Conservation (phyloP, 2,329 filamentous ascomycete genomes). For the Monilinia laxa region DNA sequence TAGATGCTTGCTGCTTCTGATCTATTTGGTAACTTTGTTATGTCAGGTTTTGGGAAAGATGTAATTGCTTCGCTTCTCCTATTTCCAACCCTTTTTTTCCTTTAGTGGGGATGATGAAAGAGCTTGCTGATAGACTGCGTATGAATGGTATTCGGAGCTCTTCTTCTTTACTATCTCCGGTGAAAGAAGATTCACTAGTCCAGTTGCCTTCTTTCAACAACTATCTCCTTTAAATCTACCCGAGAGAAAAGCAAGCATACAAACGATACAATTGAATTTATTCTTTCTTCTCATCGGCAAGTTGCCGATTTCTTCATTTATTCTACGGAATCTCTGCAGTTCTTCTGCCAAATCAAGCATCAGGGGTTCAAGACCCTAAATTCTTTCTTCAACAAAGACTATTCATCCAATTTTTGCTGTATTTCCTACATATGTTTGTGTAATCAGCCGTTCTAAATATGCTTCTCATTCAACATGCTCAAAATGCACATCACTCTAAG, state of each 20-base stretch:
- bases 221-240: background rate
- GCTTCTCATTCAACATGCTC: background rate
- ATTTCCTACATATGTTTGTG: background rate
- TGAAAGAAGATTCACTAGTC: background rate
- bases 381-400: background rate
- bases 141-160: background rate
- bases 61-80: conserved; percentile 4
- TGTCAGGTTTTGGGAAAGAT: background rate
- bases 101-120: background rate
- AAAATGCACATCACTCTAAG: background rate
- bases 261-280: background rate
- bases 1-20: conserved; percentile 10
- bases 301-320: conserved; percentile 10
- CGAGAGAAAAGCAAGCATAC: background rate
- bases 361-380: background rate
- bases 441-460: conserved; percentile 3
- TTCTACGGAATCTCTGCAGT: background rate
- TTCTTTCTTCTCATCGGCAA: conserved; percentile 7
- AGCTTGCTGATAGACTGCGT: background rate
- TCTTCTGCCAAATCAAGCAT: background rate
- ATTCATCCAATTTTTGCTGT: background rate
- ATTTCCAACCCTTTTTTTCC: background rate
- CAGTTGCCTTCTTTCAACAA: background rate
- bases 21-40: conserved; percentile 7
- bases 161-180: background rate